phyloP scores from a whole-genome alignment of 805 yeast genomes.

The Zygotorulaspora chibaensis region DNA sequence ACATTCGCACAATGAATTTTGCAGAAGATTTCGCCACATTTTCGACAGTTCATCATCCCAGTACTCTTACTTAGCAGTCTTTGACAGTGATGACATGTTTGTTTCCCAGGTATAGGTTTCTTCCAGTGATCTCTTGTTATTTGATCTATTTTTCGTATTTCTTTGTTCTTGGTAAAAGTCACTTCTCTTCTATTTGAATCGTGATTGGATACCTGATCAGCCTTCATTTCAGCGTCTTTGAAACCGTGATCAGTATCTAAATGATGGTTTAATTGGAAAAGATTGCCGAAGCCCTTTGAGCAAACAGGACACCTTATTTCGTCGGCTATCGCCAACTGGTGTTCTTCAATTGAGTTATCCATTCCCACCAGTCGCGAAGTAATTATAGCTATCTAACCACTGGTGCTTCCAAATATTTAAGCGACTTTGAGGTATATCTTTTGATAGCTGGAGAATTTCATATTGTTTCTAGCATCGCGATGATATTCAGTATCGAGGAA shows the following conservation, averaged over 20 bases:
- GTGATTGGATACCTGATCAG: neutral
- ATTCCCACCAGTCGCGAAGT: neutral
- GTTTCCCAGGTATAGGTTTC: conserved; percentile 11
- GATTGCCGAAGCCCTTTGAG: conserved; percentile 49
- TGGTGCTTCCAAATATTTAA: too few relatives aligned
- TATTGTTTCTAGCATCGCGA: neutral
- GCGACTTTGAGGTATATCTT: neutral
- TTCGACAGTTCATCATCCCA: conserved; percentile 57
- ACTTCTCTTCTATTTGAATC: conserved; percentile 24
- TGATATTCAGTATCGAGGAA: neutral
- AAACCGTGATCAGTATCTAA: conserved; percentile 62
- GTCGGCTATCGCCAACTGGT: neutral
- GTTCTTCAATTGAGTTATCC: neutral
- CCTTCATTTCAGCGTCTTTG: conserved; percentile 16
- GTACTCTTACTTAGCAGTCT: conserved; percentile 51
- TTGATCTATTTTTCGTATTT: conserved; percentile 38
- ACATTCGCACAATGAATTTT: conserved; percentile 54
- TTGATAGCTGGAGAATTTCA: neutral
- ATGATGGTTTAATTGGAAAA: conserved; percentile 59
- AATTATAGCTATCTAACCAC: neutral
- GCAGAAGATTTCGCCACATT: conserved; percentile 73
- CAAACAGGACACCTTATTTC: conserved; percentile 63
- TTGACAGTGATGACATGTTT: conserved; percentile 40
- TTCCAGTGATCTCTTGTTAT: conserved; percentile 35
- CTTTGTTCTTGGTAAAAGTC: conserved; percentile 31